These are phyloP conservation scores for Colletotrichum destructivum DNA, from an alignment of 2,329 filamentous ascomycete species.

Conservation along the genomic window DNA sequence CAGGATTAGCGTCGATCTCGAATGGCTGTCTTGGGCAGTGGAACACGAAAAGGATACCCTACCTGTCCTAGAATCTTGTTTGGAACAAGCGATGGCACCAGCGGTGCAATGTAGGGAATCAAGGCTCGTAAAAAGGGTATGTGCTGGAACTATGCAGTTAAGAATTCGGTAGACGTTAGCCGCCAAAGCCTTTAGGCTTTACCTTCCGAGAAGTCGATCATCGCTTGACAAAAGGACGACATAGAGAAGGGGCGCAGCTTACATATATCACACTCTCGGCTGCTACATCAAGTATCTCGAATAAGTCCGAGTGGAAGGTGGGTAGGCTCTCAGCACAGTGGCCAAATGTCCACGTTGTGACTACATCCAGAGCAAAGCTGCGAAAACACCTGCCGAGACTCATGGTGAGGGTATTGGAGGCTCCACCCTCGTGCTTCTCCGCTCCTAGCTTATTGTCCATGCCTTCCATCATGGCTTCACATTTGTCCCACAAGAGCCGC, in stretches of 20 bases:
- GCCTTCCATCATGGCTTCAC: constrained; percentile 5
- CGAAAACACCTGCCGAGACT: constrained; percentile 11
- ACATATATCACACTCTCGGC: constrained; percentile 28
- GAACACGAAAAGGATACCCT: too few relatives aligned
- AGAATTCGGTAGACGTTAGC: neutral
- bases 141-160: constrained; percentile 17
- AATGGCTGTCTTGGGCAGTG: neutral
- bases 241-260: neutral
- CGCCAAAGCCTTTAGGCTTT: too few relatives aligned
- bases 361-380: constrained; percentile 17
- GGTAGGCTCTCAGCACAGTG: constrained; percentile 12
- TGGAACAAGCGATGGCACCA: constrained; percentile 15
- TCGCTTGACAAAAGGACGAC: too few relatives aligned
- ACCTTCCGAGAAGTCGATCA: too few relatives aligned
- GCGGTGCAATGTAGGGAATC: constrained; percentile 22
- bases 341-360: constrained; percentile 29
- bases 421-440: too few relatives aligned
- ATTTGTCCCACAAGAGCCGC: constrained; percentile 14
- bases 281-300: constrained; percentile 21
- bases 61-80: constrained; percentile 28
- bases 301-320: constrained; percentile 7
- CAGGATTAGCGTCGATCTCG: neutral
- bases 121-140: constrained; percentile 5
- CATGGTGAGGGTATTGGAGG: neutral
- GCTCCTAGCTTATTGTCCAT: neutral